Percentiles rank a stretch among this genome's conserved stretches.
These are phyloP conservation scores for Samsoniella hepiali DNA, from an alignment of 2,329 filamentous ascomycete species.

Conservation along the genomic window DNA sequence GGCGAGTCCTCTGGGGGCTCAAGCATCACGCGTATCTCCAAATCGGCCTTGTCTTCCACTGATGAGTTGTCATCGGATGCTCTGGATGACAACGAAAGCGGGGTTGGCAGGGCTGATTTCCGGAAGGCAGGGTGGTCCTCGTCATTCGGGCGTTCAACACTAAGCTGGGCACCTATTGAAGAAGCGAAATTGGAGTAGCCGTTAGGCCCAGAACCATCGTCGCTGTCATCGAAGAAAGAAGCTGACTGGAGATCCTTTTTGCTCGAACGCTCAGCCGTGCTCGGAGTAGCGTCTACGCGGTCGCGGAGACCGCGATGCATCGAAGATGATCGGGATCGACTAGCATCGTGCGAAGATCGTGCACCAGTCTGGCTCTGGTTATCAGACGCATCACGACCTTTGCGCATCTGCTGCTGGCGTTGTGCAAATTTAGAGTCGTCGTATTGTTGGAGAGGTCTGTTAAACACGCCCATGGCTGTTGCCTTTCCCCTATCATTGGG, in stretches of 20 bases:
- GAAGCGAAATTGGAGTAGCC: conserved; percentile 15
- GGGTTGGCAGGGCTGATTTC: conserved; percentile 42
- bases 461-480: conserved; percentile 62
- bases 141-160: conserved; percentile 48
- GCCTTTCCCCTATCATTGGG: conserved; percentile 78
- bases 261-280: conserved; percentile 27
- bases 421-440: conserved; percentile 84
- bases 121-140: conserved; percentile 54
- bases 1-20: conserved; percentile 63
- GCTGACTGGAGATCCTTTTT: conserved; percentile 33
- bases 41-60: conserved; percentile 24
- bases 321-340: conserved; percentile 49
- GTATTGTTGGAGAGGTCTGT: conserved; percentile 71
- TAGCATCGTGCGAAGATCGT: conserved; percentile 34
- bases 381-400: conserved; percentile 55
- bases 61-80: conserved; percentile 31
- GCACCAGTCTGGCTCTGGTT: conserved; percentile 47
- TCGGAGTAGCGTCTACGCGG: conserved; percentile 29
- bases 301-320: conserved; percentile 36
- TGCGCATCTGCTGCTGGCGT: conserved; percentile 75
- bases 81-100: conserved; percentile 35
- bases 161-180: conserved; percentile 24
- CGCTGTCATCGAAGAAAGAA: conserved; percentile 47
- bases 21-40: conserved; percentile 12
- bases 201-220: conserved; percentile 30